A percentile compares a stretch with the other conserved stretches of the same genome.
These are phyloP conservation scores for Arthrobotrys megalospora DNA, from an alignment of 2,329 filamentous ascomycete genomes.

Conservation along the genomic window DNA sequence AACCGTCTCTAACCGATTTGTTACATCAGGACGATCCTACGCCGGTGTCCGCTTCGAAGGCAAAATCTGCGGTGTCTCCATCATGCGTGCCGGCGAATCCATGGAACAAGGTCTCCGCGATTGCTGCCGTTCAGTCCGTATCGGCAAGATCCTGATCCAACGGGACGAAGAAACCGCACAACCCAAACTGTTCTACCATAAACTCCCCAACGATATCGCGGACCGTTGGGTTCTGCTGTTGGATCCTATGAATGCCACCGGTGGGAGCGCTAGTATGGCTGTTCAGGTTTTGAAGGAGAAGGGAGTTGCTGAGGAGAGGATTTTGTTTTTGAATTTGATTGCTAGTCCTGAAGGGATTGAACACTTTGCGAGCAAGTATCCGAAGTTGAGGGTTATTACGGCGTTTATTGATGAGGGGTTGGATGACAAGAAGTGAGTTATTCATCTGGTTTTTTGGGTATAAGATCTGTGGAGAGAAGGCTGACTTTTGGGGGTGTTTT, in stretches of 20 bases:
- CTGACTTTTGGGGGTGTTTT: conserved; percentile 66
- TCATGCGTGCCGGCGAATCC: conserved; percentile 97
- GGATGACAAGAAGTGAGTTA: conserved; percentile 92
- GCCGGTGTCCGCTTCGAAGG: conserved; percentile 94
- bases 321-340: conserved; percentile 96
- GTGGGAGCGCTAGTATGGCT: conserved; percentile 96
- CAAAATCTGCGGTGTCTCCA: conserved; percentile 98
- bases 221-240: conserved; percentile 92
- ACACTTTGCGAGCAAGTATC: conserved; percentile 90
- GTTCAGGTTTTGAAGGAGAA: conserved; percentile 91
- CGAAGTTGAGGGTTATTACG: conserved; percentile 90
- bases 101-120: conserved; percentile 98
- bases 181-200: conserved; percentile 97
- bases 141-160: conserved; percentile 98
- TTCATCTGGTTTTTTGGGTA: not conserved
- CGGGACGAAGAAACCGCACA: conserved; percentile 93
- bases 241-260: conserved; percentile 99
- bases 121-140: conserved; percentile 96
- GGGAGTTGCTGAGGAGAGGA: conserved; percentile 93
- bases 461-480: not conserved
- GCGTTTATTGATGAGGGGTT: conserved; percentile 97
- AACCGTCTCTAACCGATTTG: not conserved
- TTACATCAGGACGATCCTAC: conserved; percentile 71
- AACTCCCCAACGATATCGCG: conserved; percentile 93
- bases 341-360: conserved; percentile 94